Evolutionary conservation across 352 stramenopile species (phyloP).

Genomic region (Phytopythium helicoides): DNA sequence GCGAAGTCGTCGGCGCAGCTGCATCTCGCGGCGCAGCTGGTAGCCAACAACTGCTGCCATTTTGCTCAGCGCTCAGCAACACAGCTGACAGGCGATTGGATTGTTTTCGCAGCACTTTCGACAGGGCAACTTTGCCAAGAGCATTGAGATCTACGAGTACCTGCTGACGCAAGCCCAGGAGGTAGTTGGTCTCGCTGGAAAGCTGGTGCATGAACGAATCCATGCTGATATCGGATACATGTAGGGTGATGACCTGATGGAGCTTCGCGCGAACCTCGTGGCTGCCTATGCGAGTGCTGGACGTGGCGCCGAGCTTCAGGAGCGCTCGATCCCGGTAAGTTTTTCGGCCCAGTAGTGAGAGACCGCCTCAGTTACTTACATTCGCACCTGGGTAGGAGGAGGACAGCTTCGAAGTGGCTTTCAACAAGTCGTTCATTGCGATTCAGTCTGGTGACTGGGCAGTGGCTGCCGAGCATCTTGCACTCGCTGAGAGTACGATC

Average conservation of each 20-base stretch:
- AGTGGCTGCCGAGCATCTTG: slow-evolving; percentile 39
- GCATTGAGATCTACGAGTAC: slow-evolving; percentile 77
- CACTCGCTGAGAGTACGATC: slow-evolving; percentile 58
- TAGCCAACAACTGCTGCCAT: slow-evolving; percentile 13
- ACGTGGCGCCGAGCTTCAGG: slow-evolving; percentile 49
- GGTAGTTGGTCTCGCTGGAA: slow-evolving; percentile 7
- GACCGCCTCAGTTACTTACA: not conserved
- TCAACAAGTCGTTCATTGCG: slow-evolving; percentile 84
- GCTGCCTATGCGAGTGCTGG: slow-evolving; percentile 68
- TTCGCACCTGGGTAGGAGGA: slow-evolving; percentile 33
- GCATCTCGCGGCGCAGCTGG: slow-evolving; percentile 70
- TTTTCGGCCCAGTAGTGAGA: not conserved
- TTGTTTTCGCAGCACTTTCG: slow-evolving; percentile 52
- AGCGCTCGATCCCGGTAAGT: slow-evolving; percentile 47
- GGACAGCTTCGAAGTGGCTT: slow-evolving; percentile 77
- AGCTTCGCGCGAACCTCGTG: slow-evolving; percentile 78
- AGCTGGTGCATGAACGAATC: too few relatives aligned
- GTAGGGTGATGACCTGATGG: slow-evolving; percentile 63
- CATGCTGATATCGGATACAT: not conserved
- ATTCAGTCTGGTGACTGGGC: slow-evolving; percentile 63
- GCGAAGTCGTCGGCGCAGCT: slow-evolving; percentile 40
- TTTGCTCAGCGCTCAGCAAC: not conserved
- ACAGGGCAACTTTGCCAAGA: slow-evolving; percentile 53
- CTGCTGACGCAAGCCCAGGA: slow-evolving; percentile 44
- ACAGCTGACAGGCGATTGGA: slow-evolving; percentile 4